phyloP scores from a whole-genome alignment of 2,329 filamentous ascomycete species.

The Arthrobotrys musiformis region DNA sequence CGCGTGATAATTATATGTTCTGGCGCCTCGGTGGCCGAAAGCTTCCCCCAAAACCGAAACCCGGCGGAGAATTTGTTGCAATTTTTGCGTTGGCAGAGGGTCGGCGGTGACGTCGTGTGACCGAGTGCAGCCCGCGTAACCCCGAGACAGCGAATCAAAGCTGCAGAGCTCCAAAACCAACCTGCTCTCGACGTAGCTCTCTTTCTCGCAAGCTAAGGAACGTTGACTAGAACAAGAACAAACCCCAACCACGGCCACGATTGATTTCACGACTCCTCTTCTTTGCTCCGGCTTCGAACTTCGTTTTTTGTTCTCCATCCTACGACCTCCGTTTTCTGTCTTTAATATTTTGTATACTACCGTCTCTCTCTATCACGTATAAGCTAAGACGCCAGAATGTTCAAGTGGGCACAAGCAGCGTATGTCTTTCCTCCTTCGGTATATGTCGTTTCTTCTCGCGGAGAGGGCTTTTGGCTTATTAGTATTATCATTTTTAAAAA shows the following conservation, averaged over 20 bases:
- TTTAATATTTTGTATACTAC: not conserved
- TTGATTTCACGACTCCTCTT: conserved; percentile 9
- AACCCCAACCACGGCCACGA: not conserved
- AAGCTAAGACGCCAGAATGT: conserved; percentile 45
- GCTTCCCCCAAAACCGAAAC: not conserved
- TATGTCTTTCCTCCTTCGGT: conserved; percentile 6
- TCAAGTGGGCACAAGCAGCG: conserved; percentile 50
- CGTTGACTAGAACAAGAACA: not conserved
- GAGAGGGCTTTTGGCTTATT: not conserved
- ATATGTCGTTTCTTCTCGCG: not conserved
- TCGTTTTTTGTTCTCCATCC: not conserved
- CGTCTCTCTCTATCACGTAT: not conserved
- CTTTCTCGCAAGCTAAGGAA: not conserved
- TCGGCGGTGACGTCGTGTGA: conserved; percentile 55
- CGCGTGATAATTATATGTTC: conserved; percentile 4
- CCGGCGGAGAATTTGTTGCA: conserved; percentile 26
- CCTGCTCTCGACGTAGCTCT: conserved; percentile 24
- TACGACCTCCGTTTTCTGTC: not conserved
- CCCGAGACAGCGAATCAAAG: conserved; percentile 34
- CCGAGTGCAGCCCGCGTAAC: conserved; percentile 46
- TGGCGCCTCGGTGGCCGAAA: conserved; percentile 10
- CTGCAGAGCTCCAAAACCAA: not conserved
- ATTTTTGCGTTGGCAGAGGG: conserved; percentile 38
- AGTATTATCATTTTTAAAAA: not conserved
- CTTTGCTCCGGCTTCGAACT: not conserved